These are phyloP conservation scores for Aschersonia sp. DNA, from an alignment of 2,329 filamentous ascomycete species.

Conservation along the genomic window DNA sequence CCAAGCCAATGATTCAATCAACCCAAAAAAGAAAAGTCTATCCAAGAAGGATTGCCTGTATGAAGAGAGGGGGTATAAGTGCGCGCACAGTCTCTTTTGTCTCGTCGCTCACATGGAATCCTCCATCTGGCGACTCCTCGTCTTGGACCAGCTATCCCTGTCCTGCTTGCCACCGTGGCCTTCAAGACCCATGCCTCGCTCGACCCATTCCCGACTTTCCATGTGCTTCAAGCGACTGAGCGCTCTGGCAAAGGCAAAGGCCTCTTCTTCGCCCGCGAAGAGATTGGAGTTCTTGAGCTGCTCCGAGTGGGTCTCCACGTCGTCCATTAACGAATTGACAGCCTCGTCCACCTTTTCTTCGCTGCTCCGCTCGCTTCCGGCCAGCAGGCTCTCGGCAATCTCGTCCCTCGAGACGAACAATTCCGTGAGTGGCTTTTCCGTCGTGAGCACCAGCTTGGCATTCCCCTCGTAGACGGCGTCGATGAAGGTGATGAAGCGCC, in stretches of 20 bases:
- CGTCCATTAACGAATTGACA: slow-evolving; percentile 67
- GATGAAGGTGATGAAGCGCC: slow-evolving; percentile 93
- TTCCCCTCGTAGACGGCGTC: slow-evolving; percentile 88
- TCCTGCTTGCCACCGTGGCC: slow-evolving; percentile 48
- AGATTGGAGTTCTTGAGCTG: slow-evolving; percentile 74
- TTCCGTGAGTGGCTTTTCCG: slow-evolving; percentile 68
- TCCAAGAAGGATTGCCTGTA: too few relatives aligned
- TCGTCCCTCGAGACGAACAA: slow-evolving; percentile 70
- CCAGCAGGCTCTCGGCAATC: slow-evolving; percentile 41
- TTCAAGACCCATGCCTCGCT: slow-evolving; percentile 59
- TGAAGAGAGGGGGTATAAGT: neutral
- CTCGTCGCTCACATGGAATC: slow-evolving; percentile 39
- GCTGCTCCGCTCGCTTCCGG: slow-evolving; percentile 25
- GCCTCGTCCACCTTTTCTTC: slow-evolving; percentile 2
- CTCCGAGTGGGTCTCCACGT: slow-evolving; percentile 70
- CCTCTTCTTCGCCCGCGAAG: slow-evolving; percentile 89
- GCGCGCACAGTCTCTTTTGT: neutral
- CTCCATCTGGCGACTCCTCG: slow-evolving; percentile 52
- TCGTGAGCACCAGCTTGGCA: slow-evolving; percentile 91
- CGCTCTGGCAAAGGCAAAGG: slow-evolving; percentile 88
- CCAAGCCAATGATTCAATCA: too few relatives aligned
- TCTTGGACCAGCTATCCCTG: slow-evolving; percentile 49
- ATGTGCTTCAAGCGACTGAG: slow-evolving; percentile 77
- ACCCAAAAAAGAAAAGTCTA: too few relatives aligned
- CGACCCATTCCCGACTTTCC: slow-evolving; percentile 91